These are phyloP conservation scores for Neoscytalidium dimidiatum DNA, from an alignment of 2,329 filamentous ascomycete species.

Conservation along the genomic window DNA sequence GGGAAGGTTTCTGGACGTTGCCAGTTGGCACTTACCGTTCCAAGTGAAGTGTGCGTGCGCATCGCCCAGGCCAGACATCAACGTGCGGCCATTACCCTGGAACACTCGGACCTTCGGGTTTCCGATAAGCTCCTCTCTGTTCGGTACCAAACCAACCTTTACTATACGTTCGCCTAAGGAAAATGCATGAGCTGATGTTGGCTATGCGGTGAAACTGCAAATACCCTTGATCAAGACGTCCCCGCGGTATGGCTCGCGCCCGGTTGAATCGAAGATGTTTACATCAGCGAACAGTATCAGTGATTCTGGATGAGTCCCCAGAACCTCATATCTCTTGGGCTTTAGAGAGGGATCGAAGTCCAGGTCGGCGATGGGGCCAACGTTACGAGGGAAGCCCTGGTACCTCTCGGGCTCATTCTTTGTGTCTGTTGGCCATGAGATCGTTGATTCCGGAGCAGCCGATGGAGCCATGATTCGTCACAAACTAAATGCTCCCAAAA, in stretches of 20 bases:
- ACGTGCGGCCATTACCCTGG: constrained; percentile 45
- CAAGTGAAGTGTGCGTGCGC: constrained; percentile 53
- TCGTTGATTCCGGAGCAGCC: neutral
- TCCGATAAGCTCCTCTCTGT: constrained; percentile 26
- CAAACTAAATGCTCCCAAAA: no score
- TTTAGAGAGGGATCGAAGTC: constrained; percentile 24
- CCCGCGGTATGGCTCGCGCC: constrained; percentile 39
- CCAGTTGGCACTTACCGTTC: constrained; percentile 34
- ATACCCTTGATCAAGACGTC: constrained; percentile 44
- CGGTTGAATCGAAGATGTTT: constrained; percentile 44
- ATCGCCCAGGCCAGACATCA: constrained; percentile 54
- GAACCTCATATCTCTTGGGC: constrained; percentile 38
- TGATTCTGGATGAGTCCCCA: constrained; percentile 36
- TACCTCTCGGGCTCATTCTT: neutral
- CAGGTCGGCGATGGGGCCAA: neutral
- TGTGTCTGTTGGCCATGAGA: neutral
- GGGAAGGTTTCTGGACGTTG: neutral
- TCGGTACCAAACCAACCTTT: constrained; percentile 37
- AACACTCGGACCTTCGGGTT: constrained; percentile 40
- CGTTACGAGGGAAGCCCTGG: neutral
- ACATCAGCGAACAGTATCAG: constrained; percentile 42
- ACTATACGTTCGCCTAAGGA: constrained; percentile 35
- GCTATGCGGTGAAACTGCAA: constrained; percentile 19
- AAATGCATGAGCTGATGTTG: neutral
- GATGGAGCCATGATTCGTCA: neutral